These are phyloP conservation scores for Gentiana dahurica DNA, from an alignment of 257 asterid genomes.

Conservation along the genomic window DNA sequence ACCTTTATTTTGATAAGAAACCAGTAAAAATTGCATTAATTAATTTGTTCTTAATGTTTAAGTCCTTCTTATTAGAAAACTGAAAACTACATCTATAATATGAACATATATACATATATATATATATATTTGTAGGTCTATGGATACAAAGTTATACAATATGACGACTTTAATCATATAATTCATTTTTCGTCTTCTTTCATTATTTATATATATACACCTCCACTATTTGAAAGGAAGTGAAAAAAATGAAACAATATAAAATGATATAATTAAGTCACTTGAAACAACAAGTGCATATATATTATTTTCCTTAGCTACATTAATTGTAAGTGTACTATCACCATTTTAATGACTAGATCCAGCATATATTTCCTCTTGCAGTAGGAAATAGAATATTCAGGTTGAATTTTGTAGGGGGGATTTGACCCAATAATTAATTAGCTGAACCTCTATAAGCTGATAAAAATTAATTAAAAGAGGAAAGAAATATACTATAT, in stretches of 20 bases:
- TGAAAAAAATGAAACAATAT: too few species aligned
- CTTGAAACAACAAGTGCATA: too few species aligned
- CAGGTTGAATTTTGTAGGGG: neutral
- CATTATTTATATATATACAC: too few species aligned
- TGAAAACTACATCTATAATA: neutral
- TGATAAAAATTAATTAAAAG: neutral
- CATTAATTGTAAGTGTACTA: too few species aligned
- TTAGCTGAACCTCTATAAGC: too few species aligned
- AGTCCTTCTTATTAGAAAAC: neutral
- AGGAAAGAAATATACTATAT: neutral
- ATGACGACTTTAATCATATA: too few species aligned
- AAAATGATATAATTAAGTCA: too few species aligned
- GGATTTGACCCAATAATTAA: neutral
- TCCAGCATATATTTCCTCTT: neutral
- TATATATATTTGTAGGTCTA: neutral
- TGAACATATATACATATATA: neutral
- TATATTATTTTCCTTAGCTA: too few species aligned
- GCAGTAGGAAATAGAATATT: neutral
- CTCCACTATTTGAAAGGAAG: too few species aligned
- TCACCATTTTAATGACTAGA: too few species aligned
- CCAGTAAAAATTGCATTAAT: neutral
- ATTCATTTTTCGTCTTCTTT: too few species aligned
- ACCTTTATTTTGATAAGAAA: constrained; percentile 27
- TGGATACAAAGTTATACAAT: too few species aligned
- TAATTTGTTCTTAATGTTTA: neutral